Evolutionary conservation across 2,329 filamentous ascomycete genomes (phyloP).

Genomic region (Colletotrichum simmondsii): DNA sequence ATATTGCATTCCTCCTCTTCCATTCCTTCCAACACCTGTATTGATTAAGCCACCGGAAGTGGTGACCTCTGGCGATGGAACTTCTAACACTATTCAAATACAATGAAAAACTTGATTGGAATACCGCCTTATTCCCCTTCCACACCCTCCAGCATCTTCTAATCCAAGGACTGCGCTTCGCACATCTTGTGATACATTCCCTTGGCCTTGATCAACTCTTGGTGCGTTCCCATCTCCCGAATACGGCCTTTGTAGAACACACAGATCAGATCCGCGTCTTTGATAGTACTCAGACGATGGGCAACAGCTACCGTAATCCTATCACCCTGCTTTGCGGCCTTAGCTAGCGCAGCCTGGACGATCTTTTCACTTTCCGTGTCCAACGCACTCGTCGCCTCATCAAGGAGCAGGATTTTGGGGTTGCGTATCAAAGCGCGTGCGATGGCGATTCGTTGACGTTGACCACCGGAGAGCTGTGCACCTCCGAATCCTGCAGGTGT

Average conservation of each 20-base stretch:
- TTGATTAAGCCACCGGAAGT: too few relatives aligned
- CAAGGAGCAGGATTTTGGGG: slow-evolving; percentile 74
- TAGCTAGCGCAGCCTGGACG: slow-evolving; percentile 68
- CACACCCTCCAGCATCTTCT: too few relatives aligned
- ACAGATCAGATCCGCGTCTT: slow-evolving; percentile 28
- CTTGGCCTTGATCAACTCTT: neutral
- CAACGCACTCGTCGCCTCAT: slow-evolving; percentile 76
- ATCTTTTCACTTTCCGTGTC: slow-evolving; percentile 76
- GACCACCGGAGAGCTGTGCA: too few relatives aligned
- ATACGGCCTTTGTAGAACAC: slow-evolving; percentile 11
- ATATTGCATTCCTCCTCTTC: too few relatives aligned
- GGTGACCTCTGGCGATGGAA: too few relatives aligned
- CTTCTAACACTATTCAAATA: too few relatives aligned
- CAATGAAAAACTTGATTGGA: too few relatives aligned
- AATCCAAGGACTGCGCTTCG: slow-evolving; percentile 11
- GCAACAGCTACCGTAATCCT: slow-evolving; percentile 30
- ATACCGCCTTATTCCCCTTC: too few relatives aligned
- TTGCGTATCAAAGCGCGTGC: slow-evolving; percentile 75
- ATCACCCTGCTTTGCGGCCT: slow-evolving; percentile 35
- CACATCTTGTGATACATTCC: slow-evolving; percentile 22
- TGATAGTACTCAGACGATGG: slow-evolving; percentile 33
- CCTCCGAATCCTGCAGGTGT: slow-evolving; percentile 65
- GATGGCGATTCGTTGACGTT: slow-evolving; percentile 75
- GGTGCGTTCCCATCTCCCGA: slow-evolving; percentile 15
- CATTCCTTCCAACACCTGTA: too few relatives aligned